These are phyloP conservation scores for Sisymbrium irio DNA, from an alignment of 345 rosid species.

Conservation along the genomic window DNA sequence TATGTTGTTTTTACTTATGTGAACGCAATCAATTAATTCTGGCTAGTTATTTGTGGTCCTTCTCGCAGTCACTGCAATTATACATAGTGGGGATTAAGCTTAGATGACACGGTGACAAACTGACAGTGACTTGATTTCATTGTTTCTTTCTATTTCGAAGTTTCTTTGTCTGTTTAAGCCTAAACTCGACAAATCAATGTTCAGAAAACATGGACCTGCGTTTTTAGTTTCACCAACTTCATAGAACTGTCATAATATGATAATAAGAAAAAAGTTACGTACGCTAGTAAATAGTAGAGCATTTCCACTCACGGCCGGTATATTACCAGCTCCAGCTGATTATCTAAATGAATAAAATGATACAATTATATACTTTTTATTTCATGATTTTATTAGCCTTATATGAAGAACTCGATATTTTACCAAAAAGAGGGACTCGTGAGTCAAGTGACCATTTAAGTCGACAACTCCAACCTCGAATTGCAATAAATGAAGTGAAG, in stretches of 20 bases:
- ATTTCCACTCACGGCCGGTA: too few relatives aligned
- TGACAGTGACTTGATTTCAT: conserved; percentile 9
- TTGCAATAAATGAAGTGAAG: background rate
- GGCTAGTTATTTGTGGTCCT: background rate
- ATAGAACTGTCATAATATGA: too few relatives aligned
- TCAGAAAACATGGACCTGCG: background rate
- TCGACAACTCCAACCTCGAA: background rate
- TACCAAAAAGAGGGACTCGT: background rate
- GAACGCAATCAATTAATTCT: conserved; percentile 1
- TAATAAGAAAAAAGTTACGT: too few relatives aligned
- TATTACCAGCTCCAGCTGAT: too few relatives aligned
- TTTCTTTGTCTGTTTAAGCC: too few relatives aligned
- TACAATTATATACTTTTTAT: background rate
- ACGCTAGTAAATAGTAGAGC: too few relatives aligned
- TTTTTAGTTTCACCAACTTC: background rate
- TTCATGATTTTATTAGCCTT: background rate
- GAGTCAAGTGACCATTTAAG: background rate
- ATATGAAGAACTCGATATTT: too few relatives aligned
- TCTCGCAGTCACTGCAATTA: background rate
- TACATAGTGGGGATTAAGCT: background rate
- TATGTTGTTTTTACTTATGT: background rate
- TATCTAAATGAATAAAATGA: background rate
- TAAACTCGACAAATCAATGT: too few relatives aligned
- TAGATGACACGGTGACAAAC: conserved; percentile 11
- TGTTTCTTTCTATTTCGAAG: background rate